Evolutionary conservation across 768 basidiomycete genomes (phyloP), one percentile per base, ranked within the genome.

Genomic region (Lyophyllum shimeji): DNA sequence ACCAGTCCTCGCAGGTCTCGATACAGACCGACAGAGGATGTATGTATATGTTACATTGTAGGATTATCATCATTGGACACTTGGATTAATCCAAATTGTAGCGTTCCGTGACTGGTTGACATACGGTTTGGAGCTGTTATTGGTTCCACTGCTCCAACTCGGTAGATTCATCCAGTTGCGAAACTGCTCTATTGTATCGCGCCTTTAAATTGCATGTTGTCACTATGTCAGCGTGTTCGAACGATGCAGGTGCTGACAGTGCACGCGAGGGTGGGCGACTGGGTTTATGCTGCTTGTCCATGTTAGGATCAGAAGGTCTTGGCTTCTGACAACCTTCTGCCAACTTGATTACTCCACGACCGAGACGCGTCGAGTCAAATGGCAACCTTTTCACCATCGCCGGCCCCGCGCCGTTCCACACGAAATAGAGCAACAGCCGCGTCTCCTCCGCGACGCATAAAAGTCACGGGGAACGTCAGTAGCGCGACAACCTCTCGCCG

Each of bases 371-470:
- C 3, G 15, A 37, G 29, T 54, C 51, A 33, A 55, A 85, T 85
- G 83, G 80, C 85, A 39, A 81, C 82, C n/a, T 84, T 86, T 59
- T 79, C 80, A 18, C 76, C 81, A 37, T 81, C 84, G 2, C 85
- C 86, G 50, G 75, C 77, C 40, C 85, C 84, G 17, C 80, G 85
- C 44, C 80, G 81, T 51, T 82, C 80, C 7, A 67, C 69, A n/a
- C 75, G 76, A 55, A 71, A 59, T 46, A 71, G 63, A 42, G 67
- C 60, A 33, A 48, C 61, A 5, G 65, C 63, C 33, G 59, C 53
- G 42, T 69, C 74, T 21, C 69, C 71, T 17, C 70, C 71, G 7
- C 64, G 67, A 55, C 69, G 68, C 29, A 65, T 60, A 31, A 71
- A 62, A 53, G 59, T 63, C 27, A 60, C 70, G 24, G 59, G 66